Evolutionary conservation across 208 protist species (phyloP).

Genomic region (Crithidia mellificae): DNA sequence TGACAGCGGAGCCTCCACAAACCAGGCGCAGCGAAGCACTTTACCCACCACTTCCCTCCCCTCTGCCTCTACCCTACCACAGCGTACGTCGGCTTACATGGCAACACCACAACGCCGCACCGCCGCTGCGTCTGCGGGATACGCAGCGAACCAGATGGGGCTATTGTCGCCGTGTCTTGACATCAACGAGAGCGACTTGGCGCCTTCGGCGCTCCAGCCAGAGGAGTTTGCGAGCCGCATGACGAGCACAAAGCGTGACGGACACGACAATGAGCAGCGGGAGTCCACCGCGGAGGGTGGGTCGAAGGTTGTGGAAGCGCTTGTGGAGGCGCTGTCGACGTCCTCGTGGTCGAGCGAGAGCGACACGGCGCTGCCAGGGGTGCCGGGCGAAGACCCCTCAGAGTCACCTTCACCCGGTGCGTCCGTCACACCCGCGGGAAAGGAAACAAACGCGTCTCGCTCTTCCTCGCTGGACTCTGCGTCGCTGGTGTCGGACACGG

Average conservation of each 20-base stretch:
- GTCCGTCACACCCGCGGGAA: background rate
- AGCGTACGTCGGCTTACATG: background rate
- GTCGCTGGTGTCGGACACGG: background rate
- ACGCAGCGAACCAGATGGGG: background rate
- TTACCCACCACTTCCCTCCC: background rate
- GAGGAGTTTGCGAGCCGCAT: background rate
- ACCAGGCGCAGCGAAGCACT: background rate
- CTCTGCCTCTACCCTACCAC: background rate
- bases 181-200: background rate
- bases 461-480: background rate
- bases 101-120: background rate
- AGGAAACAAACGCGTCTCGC: background rate
- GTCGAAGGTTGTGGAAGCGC: conserved; percentile 30
- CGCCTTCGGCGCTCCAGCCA: background rate
- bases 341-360: conserved; percentile 61
- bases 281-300: background rate
- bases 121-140: background rate
- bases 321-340: conserved; percentile 65
- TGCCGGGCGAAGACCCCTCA: background rate
- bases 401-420: background rate
- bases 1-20: background rate
- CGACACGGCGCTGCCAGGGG: background rate
- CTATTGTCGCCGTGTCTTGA: conserved; percentile 13
- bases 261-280: background rate
- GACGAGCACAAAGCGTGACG: background rate